Conservation (phyloP, 192 early-diverging fungal genomes). For the Coemansia sp. region DNA sequence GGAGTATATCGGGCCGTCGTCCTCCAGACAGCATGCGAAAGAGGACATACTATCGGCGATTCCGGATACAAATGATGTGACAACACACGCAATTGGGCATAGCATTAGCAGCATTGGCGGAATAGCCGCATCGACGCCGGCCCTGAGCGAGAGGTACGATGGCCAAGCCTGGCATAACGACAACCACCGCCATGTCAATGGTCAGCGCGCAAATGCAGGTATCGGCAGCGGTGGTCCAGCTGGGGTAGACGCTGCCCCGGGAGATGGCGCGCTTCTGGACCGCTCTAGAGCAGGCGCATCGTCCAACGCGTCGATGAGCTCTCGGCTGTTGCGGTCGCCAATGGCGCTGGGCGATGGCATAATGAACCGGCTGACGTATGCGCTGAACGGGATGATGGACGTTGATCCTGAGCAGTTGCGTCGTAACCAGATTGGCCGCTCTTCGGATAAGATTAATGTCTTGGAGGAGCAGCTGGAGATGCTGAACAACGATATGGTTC, state of each 20-base stretch:
- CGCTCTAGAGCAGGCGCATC: background rate
- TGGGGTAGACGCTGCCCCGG: background rate
- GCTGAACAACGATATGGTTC: constrained; percentile 68
- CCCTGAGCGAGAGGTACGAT: constrained; percentile 12
- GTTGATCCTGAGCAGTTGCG: constrained; percentile 90
- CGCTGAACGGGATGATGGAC: constrained; percentile 91
- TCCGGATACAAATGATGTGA: background rate
- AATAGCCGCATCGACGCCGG: constrained; percentile 45
- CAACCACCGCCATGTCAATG: background rate
- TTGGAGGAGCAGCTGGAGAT: constrained; percentile 79
- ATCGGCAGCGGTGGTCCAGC: background rate
- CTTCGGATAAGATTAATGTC: constrained; percentile 74
- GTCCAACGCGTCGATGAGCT: constrained; percentile 24
- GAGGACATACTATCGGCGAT: background rate
- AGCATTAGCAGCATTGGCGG: constrained; percentile 1
- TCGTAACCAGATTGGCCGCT: constrained; percentile 83
- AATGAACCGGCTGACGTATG: constrained; percentile 56
- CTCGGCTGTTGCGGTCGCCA: constrained; percentile 42
- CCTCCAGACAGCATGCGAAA: constrained; percentile 1
- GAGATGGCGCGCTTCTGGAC: background rate
- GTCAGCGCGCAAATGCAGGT: background rate
- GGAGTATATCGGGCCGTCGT: constrained; percentile 36
- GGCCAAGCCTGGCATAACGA: background rate
- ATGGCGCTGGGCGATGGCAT: constrained; percentile 50
- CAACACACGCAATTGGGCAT: background rate